phyloP scores from a whole-genome alignment of 1,284 basidiomycete species.

The Microbotryum saponariae region DNA sequence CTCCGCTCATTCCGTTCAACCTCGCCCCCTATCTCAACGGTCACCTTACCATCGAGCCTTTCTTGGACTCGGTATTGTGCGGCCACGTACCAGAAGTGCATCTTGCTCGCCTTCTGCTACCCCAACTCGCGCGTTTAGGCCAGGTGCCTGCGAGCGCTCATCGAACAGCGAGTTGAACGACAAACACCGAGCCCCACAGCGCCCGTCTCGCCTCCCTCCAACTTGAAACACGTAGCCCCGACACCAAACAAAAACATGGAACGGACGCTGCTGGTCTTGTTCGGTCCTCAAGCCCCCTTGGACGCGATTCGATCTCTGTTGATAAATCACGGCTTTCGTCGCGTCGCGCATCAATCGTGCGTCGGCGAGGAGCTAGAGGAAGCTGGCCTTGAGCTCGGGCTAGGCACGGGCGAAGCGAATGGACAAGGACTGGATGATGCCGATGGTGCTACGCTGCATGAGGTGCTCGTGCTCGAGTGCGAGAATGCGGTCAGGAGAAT shows the following conservation, averaged over 20 bases:
- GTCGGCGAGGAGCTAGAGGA: constrained; percentile 18
- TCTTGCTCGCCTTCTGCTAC: no score
- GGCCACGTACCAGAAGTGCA: no score
- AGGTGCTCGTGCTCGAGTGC: constrained; percentile 5
- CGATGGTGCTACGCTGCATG: neutral
- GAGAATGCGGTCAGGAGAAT: constrained; percentile 1
- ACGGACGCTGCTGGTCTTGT: constrained; percentile 15
- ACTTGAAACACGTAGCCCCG: no score
- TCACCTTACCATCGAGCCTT: no score
- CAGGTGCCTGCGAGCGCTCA: no score
- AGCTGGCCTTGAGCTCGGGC: constrained; percentile 16
- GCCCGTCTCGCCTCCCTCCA: no score
- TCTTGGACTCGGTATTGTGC: no score
- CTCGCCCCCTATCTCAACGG: no score
- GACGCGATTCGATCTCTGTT: neutral
- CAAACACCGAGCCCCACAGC: no score
- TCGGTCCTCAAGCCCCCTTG: neutral
- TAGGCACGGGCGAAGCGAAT: neutral
- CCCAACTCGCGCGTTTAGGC: no score
- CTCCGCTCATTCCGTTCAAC: no score
- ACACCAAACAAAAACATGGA: neutral
- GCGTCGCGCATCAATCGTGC: neutral
- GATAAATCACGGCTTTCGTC: neutral
- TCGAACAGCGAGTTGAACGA: no score
- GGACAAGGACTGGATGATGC: neutral